These are phyloP conservation scores for Aspergillus ochraceus DNA, from an alignment of 2,329 filamentous ascomycete species.

Conservation along the genomic window DNA sequence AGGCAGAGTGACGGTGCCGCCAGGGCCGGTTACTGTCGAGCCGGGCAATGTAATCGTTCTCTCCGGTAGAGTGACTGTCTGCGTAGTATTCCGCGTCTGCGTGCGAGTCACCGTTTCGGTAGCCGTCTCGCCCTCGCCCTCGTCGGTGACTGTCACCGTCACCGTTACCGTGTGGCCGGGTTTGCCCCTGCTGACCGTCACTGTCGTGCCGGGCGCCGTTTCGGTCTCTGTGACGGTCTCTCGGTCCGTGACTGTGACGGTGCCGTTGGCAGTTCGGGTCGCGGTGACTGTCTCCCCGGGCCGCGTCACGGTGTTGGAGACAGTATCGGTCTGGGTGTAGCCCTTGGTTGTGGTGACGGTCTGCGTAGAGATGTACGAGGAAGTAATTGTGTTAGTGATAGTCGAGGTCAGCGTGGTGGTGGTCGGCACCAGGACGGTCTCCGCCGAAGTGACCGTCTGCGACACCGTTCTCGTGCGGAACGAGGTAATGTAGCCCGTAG, in stretches of 20 bases:
- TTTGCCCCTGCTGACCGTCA: neutral
- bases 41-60: conserved; percentile 12
- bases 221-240: neutral
- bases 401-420: neutral
- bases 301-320: neutral
- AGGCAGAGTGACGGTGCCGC: neutral
- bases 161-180: neutral
- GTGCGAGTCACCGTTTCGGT: conserved; percentile 2
- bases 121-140: neutral
- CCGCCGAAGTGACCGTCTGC: conserved; percentile 1
- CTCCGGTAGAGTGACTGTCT: neutral
- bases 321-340: neutral
- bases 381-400: neutral
- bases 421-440: neutral
- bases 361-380: neutral
- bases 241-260: neutral
- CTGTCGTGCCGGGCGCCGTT: neutral
- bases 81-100: neutral
- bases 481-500: neutral
- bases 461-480: neutral
- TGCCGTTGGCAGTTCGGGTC: neutral
- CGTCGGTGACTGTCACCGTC: neutral
- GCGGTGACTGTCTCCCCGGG: neutral
- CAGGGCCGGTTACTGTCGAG: conserved; percentile 1
- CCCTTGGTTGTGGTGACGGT: neutral